Percentiles rank a stretch among this genome's conserved stretches.
These are phyloP conservation scores for Penicillium odoratum DNA, from an alignment of 495 filamentous ascomycete species.

Conservation along the genomic window DNA sequence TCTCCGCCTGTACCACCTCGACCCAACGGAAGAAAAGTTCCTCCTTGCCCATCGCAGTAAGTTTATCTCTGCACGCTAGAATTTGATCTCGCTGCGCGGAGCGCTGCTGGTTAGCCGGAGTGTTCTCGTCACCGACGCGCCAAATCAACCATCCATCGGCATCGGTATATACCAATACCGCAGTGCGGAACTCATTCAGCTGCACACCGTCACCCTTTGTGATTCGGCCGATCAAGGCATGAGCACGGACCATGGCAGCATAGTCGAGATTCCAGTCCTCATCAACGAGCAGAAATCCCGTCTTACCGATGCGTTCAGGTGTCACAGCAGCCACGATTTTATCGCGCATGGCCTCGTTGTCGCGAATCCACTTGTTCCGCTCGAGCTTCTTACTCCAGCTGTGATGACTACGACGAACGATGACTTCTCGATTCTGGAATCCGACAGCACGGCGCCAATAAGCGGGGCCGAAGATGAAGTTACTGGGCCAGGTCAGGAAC, in stretches of 20 bases:
- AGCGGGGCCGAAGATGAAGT: constrained; percentile 66
- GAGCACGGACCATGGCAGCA: constrained; percentile 67
- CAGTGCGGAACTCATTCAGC: constrained; percentile 57
- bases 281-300: constrained; percentile 76
- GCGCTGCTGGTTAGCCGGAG: constrained; percentile 49
- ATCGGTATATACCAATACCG: constrained; percentile 65
- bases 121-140: constrained; percentile 53
- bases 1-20: constrained; percentile 82
- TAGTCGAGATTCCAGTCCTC: constrained; percentile 82
- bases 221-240: constrained; percentile 53
- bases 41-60: constrained; percentile 74
- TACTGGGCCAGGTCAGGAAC: constrained; percentile 72
- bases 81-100: constrained; percentile 57
- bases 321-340: constrained; percentile 64
- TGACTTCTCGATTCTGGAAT: constrained; percentile 69
- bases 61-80: constrained; percentile 67
- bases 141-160: constrained; percentile 65
- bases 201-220: constrained; percentile 49
- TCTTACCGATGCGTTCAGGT: constrained; percentile 63
- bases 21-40: constrained; percentile 83
- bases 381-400: constrained; percentile 36
- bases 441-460: constrained; percentile 69
- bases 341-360: constrained; percentile 48
- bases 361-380: constrained; percentile 45
- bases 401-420: constrained; percentile 65